These are phyloP conservation scores for Hypoxylon perforatum DNA, from an alignment of 495 filamentous ascomycete genomes.

Conservation along the genomic window DNA sequence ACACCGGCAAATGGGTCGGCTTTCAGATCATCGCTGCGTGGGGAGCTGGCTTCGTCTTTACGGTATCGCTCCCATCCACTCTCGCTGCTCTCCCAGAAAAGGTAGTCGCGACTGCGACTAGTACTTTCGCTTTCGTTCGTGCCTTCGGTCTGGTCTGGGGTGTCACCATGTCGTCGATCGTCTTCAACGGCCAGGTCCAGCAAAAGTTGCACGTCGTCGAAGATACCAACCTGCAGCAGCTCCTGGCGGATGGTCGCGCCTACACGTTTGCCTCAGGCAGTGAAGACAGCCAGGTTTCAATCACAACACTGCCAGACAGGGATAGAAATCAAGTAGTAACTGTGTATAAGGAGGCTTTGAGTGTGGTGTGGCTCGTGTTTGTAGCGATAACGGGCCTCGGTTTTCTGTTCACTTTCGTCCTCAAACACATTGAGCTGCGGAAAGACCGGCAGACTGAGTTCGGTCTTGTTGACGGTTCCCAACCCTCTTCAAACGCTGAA, in stretches of 20 bases:
- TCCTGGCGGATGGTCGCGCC: constrained; percentile 5
- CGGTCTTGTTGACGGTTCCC: too few species aligned
- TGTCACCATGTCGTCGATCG: constrained; percentile 29
- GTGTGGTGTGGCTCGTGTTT: constrained; percentile 2
- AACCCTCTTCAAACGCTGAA: too few species aligned
- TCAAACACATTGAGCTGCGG: constrained; percentile 13
- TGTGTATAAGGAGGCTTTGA: constrained; percentile 4
- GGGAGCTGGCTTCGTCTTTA: constrained; percentile 26
- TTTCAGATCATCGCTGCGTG: constrained; percentile 34
- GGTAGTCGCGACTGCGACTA: constrained; percentile 7
- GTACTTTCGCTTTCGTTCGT: constrained; percentile 46
- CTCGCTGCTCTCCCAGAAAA: constrained; percentile 29
- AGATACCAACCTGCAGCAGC: not conserved
- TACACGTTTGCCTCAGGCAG: constrained; percentile 16
- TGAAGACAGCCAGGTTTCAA: not conserved
- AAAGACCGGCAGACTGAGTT: not conserved
- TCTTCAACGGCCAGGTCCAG: constrained; percentile 31
- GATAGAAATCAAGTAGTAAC: constrained; percentile 11
- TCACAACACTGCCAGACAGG: too few species aligned
- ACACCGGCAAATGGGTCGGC: constrained; percentile 38
- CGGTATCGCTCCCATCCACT: constrained; percentile 8
- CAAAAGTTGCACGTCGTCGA: not conserved
- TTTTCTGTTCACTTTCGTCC: constrained; percentile 4
- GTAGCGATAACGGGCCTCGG: constrained; percentile 2
- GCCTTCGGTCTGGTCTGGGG: constrained; percentile 58